phyloP scores from a whole-genome alignment of 2,329 filamentous ascomycete genomes.

The Aspergillus latus region DNA sequence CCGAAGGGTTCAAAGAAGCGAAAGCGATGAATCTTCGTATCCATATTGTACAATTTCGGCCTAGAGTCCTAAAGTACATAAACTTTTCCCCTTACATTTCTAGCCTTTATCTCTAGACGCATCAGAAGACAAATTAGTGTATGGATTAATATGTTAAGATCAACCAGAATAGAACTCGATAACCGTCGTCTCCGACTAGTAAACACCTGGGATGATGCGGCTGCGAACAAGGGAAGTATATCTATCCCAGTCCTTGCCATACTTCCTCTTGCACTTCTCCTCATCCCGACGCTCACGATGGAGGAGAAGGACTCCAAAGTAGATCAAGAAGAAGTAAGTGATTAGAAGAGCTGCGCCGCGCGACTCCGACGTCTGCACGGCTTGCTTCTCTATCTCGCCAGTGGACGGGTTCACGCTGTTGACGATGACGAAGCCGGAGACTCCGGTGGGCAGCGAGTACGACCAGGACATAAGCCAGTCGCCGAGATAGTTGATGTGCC shows the following conservation, averaged over 20 bases:
- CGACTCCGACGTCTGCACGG: slow-evolving; percentile 70
- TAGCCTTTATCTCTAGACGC: too few relatives aligned
- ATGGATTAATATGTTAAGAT: background rate
- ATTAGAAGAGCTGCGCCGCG: slow-evolving; percentile 82
- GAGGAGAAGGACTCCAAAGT: slow-evolving; percentile 82
- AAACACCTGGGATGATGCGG: slow-evolving; percentile 81
- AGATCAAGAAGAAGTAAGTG: slow-evolving; percentile 92
- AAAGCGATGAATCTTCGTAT: slow-evolving; percentile 20
- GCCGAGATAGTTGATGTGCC: slow-evolving; percentile 94
- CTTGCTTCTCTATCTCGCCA: slow-evolving; percentile 66
- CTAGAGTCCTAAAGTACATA: background rate
- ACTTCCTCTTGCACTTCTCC: slow-evolving; percentile 86
- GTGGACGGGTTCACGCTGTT: slow-evolving; percentile 50
- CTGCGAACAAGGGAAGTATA: slow-evolving; percentile 82
- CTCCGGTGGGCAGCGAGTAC: slow-evolving; percentile 80
- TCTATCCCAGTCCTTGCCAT: slow-evolving; percentile 86
- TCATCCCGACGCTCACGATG: slow-evolving; percentile 87
- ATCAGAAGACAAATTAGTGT: background rate
- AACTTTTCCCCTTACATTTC: background rate
- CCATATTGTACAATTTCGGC: too few relatives aligned
- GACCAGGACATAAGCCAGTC: slow-evolving; percentile 95
- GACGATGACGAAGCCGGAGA: slow-evolving; percentile 75
- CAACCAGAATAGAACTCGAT: background rate
- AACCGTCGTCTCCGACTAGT: slow-evolving; percentile 50
- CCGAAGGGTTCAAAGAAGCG: slow-evolving; percentile 30